A percentile compares a stretch with the other conserved stretches of the same genome.
Evolutionary conservation across 768 basidiomycete genomes (phyloP).

Genomic region (Rhizopogon salebrosus): DNA sequence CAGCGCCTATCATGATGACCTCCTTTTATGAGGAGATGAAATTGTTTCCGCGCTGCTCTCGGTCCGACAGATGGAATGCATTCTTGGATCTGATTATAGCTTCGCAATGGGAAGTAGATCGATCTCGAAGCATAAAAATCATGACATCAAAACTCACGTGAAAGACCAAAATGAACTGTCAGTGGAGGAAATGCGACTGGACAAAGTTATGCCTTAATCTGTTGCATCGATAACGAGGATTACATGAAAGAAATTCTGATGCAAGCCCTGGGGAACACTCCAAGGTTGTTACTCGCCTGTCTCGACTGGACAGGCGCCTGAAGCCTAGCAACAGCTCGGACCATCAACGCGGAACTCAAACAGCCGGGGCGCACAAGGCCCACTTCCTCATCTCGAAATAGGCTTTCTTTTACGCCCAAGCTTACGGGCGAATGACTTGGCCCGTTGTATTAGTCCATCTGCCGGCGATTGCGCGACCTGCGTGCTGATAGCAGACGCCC

Average conservation of each 20-base stretch:
- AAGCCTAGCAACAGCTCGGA: slow-evolving; percentile 24
- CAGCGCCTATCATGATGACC: neutral
- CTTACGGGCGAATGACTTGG: slow-evolving; percentile 38
- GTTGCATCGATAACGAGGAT: slow-evolving; percentile 10
- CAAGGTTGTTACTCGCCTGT: slow-evolving; percentile 1
- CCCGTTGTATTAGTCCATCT: slow-evolving; percentile 29
- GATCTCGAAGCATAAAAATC: slow-evolving; percentile 22
- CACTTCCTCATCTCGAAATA: slow-evolving; percentile 8
- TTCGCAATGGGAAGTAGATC: slow-evolving; percentile 3
- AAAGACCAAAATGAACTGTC: neutral
- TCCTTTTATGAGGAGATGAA: slow-evolving; percentile 14
- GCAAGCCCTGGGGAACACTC: slow-evolving; percentile 3
- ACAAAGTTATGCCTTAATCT: slow-evolving; percentile 16
- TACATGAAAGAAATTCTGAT: slow-evolving; percentile 17
- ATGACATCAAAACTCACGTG: slow-evolving; percentile 8
- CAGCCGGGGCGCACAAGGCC: slow-evolving; percentile 2
- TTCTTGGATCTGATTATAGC: slow-evolving; percentile 15
- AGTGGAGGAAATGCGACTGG: neutral
- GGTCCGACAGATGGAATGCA: slow-evolving; percentile 1
- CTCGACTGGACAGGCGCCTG: slow-evolving; percentile 12
- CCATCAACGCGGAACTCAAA: neutral
- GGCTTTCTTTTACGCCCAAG: slow-evolving; percentile 35
- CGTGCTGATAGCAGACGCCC: slow-evolving; percentile 30
- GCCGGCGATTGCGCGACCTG: slow-evolving; percentile 15
- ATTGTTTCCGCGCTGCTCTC: slow-evolving; percentile 8